Conservation (phyloP, 2,329 filamentous ascomycete species). For the Diaporthe citri region DNA sequence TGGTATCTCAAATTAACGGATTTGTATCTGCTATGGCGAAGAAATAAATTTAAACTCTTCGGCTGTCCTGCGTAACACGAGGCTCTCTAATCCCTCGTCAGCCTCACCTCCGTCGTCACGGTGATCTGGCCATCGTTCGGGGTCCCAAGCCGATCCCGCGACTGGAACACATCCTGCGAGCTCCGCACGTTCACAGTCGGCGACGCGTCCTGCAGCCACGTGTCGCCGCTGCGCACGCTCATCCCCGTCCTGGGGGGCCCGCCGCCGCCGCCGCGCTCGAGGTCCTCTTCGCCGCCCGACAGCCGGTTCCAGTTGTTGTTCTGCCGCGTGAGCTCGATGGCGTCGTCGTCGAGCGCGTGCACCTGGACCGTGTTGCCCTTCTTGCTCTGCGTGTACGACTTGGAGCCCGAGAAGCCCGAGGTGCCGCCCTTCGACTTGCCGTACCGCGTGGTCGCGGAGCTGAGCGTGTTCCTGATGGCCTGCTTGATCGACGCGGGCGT, state of each 20-base stretch:
- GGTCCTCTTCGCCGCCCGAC: background rate
- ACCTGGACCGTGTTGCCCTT: background rate
- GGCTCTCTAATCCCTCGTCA: slow-evolving; percentile 25
- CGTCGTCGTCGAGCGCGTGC: slow-evolving; percentile 27
- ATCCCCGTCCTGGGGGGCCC: background rate
- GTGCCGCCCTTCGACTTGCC: slow-evolving; percentile 30
- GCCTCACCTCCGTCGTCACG: slow-evolving; percentile 33
- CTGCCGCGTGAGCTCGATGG: slow-evolving; percentile 35
- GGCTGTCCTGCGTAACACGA: background rate
- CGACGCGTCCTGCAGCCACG: slow-evolving; percentile 24
- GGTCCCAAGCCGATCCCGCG: slow-evolving; percentile 4
- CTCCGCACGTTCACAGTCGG: background rate
- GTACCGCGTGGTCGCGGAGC: background rate
- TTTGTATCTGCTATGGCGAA: background rate
- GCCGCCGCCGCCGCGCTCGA: background rate
- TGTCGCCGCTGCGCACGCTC: background rate
- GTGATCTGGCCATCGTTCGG: slow-evolving; percentile 11
- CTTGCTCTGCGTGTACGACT: slow-evolving; percentile 22
- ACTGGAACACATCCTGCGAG: slow-evolving; percentile 16
- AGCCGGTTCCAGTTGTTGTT: slow-evolving; percentile 14
- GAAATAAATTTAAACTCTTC: background rate
- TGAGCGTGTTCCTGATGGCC: slow-evolving; percentile 3
- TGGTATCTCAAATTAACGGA: background rate
- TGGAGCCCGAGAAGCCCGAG: slow-evolving; percentile 25
- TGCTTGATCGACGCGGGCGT: slow-evolving; percentile 40